phyloP scores from a whole-genome alignment of 768 basidiomycete species.

The Phlebiopsis flavidoalba region DNA sequence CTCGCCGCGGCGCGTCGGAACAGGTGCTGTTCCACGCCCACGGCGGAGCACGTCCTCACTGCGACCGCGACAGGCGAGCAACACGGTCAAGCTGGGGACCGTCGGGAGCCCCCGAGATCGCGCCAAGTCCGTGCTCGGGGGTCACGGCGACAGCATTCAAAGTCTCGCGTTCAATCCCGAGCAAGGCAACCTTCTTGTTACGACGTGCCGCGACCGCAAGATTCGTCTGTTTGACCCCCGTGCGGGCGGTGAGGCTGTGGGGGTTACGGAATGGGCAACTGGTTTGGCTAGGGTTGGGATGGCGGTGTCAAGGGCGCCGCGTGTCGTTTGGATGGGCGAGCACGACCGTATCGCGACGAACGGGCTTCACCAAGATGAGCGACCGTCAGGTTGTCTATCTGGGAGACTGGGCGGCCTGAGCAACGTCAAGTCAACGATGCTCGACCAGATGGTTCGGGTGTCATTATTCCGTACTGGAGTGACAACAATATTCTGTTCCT shows the following conservation, averaged over 20 bases:
- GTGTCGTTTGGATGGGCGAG: constrained; percentile 90
- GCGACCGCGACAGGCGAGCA: constrained; percentile 81
- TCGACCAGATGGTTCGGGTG: constrained; percentile 92
- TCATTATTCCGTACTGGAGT: constrained; percentile 96
- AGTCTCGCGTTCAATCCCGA: constrained; percentile 75
- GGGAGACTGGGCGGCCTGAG: constrained; percentile 79
- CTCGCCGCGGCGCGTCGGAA: constrained; percentile 89
- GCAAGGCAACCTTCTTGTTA: constrained; percentile 72
- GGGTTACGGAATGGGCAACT: constrained; percentile 79
- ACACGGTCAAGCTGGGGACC: constrained; percentile 90
- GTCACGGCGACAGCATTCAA: constrained; percentile 88
- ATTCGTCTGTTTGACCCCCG: constrained; percentile 90
- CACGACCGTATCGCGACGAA: constrained; percentile 85
- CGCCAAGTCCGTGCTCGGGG: constrained; percentile 53
- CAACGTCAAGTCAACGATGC: constrained; percentile 68
- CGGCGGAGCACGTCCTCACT: constrained; percentile 80
- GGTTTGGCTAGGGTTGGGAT: too few species aligned
- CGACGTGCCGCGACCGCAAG: constrained; percentile 92
- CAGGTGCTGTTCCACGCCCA: constrained; percentile 94
- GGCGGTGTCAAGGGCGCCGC: constrained; percentile 52
- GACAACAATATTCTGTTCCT: constrained; percentile 91
- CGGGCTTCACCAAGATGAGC: constrained; percentile 95
- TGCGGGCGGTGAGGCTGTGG: constrained; percentile 73
- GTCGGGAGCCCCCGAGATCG: constrained; percentile 61
- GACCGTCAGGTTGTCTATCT: constrained; percentile 87